A percentile compares a stretch with the other conserved stretches of the same genome.
Evolutionary conservation across 257 asterid species (phyloP).

Genomic region (Cinchona pubescens): DNA sequence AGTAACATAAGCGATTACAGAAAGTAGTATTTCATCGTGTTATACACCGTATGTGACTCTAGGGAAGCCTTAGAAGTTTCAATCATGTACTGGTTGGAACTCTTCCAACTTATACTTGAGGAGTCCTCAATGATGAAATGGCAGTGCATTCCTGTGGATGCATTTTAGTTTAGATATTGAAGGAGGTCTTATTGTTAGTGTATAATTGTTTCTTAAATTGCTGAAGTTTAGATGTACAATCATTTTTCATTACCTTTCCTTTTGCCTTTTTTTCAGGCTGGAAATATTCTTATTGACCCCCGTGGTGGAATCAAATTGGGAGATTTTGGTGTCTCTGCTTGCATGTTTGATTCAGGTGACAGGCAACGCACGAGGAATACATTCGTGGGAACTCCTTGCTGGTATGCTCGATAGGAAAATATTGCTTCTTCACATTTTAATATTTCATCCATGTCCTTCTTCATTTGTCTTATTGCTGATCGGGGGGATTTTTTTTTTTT

Average conservation of each 20-base stretch:
- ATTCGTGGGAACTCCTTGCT: constrained; percentile 98
- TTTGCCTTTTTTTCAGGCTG: constrained; percentile 61
- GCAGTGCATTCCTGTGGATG: neutral
- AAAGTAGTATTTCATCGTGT: neutral
- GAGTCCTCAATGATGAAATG: neutral
- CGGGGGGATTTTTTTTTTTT: constrained; percentile 6
- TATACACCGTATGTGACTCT: neutral
- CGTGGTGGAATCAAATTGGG: constrained; percentile 93
- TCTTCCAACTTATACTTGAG: neutral
- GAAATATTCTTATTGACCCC: constrained; percentile 80
- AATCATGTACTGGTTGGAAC: neutral
- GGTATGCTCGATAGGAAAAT: constrained; percentile 49
- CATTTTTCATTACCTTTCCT: constrained; percentile 4
- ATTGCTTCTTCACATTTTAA: constrained; percentile 8
- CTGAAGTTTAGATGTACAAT: neutral
- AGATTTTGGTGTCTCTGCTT: constrained; percentile 99
- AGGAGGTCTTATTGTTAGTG: neutral
- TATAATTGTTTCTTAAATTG: neutral
- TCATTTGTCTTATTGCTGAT: constrained; percentile 13
- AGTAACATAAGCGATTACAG: neutral
- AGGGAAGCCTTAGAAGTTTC: neutral
- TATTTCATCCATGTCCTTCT: neutral
- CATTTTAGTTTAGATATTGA: neutral
- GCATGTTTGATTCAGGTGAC: constrained; percentile 92
- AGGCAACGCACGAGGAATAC: constrained; percentile 92